Percentiles rank a stretch among this genome's conserved stretches.
Conservation (phyloP, 352 stramenopile species). For the Phytophthora citricola region DNA sequence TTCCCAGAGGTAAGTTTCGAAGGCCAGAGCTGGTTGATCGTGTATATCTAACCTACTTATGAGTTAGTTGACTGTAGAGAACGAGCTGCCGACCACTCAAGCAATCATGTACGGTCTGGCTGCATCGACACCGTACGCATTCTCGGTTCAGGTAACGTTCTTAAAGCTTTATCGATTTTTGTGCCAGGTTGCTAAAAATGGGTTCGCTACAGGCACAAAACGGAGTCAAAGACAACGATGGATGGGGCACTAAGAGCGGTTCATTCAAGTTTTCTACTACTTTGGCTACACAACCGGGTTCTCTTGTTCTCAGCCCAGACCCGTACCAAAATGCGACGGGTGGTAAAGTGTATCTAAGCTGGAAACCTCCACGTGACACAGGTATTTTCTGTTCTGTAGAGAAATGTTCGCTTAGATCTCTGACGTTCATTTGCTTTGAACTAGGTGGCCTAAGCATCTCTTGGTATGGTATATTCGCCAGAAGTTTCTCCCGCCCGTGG, state of each 20-base stretch:
- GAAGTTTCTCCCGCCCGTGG: constrained; percentile 36
- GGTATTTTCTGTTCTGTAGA: constrained; percentile 20
- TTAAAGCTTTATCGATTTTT: background rate
- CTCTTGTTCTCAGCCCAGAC: constrained; percentile 29
- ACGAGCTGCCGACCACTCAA: constrained; percentile 11
- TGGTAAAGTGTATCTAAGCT: constrained; percentile 61
- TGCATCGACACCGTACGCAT: constrained; percentile 47
- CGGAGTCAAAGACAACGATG: constrained; percentile 33
- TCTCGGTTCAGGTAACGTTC: constrained; percentile 55
- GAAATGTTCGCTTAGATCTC: too few relatives aligned
- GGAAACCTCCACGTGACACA: constrained; percentile 55
- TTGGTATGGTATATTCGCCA: constrained; percentile 48
- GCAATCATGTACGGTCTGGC: constrained; percentile 35
- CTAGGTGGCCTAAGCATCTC: constrained; percentile 45
- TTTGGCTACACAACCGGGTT: constrained; percentile 38
- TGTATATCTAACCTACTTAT: constrained; percentile 6
- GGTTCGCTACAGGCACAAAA: constrained; percentile 52
- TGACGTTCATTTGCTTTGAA: background rate
- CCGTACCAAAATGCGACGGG: constrained; percentile 40
- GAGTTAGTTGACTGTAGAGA: constrained; percentile 26
- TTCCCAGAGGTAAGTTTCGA: constrained; percentile 24
- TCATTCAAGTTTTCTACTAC: constrained; percentile 43
- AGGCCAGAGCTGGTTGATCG: too few relatives aligned
- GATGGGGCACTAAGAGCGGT: constrained; percentile 53
- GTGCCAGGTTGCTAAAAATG: background rate